A percentile compares a stretch with the other conserved stretches of the same genome.
phyloP scores from a whole-genome alignment of 2,329 filamentous ascomycete genomes.

The Trichoderma polysporum region DNA sequence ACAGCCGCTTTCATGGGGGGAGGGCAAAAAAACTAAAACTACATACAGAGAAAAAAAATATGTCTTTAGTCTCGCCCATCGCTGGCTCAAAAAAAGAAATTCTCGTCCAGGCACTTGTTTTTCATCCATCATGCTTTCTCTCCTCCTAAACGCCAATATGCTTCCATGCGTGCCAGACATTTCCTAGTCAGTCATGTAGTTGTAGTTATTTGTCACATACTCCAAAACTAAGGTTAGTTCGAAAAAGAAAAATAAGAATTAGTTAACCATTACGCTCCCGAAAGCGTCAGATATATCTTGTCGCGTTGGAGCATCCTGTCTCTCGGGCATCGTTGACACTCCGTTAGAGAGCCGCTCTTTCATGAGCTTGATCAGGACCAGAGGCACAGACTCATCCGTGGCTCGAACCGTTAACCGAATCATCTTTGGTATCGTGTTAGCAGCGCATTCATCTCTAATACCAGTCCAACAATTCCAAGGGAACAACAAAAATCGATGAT shows the following conservation, averaged over 20 bases:
- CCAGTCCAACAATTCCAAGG: neutral
- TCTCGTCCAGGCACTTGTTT: neutral
- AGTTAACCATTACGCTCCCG: constrained; percentile 55
- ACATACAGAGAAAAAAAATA: constrained; percentile 16
- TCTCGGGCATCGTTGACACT: constrained; percentile 42
- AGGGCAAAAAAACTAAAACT: constrained; percentile 4
- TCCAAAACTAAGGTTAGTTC: neutral
- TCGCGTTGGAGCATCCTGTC: constrained; percentile 42
- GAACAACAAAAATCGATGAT: neutral
- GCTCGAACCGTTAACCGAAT: constrained; percentile 90
- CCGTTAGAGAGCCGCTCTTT: constrained; percentile 71
- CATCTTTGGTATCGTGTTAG: constrained; percentile 62
- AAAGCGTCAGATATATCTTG: constrained; percentile 57
- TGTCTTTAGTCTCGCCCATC: constrained; percentile 7
- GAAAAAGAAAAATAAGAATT: constrained; percentile 18
- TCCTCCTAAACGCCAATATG: constrained; percentile 33
- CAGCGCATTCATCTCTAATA: neutral
- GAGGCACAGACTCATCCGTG: constrained; percentile 85
- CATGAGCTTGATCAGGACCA: constrained; percentile 80
- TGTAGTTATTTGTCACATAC: constrained; percentile 14
- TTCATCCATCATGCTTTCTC: constrained; percentile 16
- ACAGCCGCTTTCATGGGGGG: constrained; percentile 12
- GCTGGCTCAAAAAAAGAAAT: neutral
- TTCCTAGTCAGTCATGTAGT: constrained; percentile 19
- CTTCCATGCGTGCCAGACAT: constrained; percentile 48